phyloP scores from a whole-genome alignment of 345 rosid genomes.

The Salix brachista region DNA sequence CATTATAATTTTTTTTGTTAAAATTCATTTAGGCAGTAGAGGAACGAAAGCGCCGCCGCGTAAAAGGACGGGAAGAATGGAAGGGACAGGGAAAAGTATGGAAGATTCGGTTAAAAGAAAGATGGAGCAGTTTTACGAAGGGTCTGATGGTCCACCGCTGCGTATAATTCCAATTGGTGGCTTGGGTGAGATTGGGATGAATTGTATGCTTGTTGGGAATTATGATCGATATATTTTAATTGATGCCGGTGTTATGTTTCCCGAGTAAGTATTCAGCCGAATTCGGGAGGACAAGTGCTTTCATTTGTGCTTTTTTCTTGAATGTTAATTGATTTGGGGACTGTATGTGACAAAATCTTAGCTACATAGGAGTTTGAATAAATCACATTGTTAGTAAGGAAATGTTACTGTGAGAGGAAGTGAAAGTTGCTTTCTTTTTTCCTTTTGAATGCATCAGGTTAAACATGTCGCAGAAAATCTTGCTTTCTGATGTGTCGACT shows the following conservation, averaged over 20 bases:
- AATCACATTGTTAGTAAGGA: not conserved
- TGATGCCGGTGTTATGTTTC: conserved; percentile 97
- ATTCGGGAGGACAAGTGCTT: not conserved
- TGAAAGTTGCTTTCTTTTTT: not conserved
- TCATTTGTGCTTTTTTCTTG: not conserved
- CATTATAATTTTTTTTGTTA: not conserved
- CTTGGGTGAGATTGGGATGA: conserved; percentile 98
- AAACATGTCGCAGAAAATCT: not conserved
- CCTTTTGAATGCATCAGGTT: not conserved
- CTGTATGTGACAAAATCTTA: not conserved
- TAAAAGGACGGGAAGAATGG: conserved; percentile 52
- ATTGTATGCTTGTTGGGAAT: conserved; percentile 98
- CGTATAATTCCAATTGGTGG: conserved; percentile 97
- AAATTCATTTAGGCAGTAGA: conserved; percentile 34
- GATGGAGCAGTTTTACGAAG: conserved; percentile 96
- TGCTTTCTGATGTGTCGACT: conserved; percentile 7
- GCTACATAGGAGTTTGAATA: not conserved
- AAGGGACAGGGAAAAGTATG: conserved; percentile 88
- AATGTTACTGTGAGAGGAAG: not conserved
- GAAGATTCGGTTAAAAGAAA: conserved; percentile 94
- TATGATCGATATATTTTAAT: conserved; percentile 86
- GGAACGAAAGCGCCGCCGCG: conserved; percentile 45
- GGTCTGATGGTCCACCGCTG: conserved; percentile 83
- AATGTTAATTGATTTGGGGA: not conserved
- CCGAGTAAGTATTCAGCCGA: conserved; percentile 61